Base-by-base conservation (phyloP, 2,329 filamentous ascomycete genomes). In the Trichoderma guizhouense region DNA sequence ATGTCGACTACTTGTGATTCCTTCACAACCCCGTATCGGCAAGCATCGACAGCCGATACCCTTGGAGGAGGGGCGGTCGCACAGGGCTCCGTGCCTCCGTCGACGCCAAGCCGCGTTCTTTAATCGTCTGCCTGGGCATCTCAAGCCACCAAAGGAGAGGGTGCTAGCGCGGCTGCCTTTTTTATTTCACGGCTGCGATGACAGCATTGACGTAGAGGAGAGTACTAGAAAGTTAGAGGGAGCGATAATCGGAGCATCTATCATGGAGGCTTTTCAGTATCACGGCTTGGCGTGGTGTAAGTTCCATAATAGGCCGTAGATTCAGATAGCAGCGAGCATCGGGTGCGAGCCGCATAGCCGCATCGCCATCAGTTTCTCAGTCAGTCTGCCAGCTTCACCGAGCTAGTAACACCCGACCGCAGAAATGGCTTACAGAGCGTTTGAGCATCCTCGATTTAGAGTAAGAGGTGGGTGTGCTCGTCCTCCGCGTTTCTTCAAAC, bases 281-380 rank as follows among this genome's bases (percentile, higher is more conserved):
- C 36, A 21, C 28, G 14, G n/a, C 39, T 5, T 15, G 43, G 28
- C 28, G 43, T 47, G 61, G 43, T 24, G n/a, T 51, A 47, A n/a
- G n/a, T n/a, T n/a, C n/a, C n/a, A n/a, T n/a, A n/a, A n/a, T n/a
- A n/a, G n/a, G n/a, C n/a, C n/a, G n/a, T n/a, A n/a, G n/a, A n/a
- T n/a, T n/a, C n/a, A n/a, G n/a, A n/a, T n/a, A n/a, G n/a, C n/a
- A 36, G 34, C 14, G 34, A 21, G 55, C 36, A 21, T 66, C 63
- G 63, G 63, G 30, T 55, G 28, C 21, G 21, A 53, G 63, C 63
- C 63, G 63, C 63, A 55, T 66, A 55, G 63, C 63, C 63, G 47
- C 47, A 55, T 55, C 63, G 47, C 63, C 18, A 8, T n/a, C 18
- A 18, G 15, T 43, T 15, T 3, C 15, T 43, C 15, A 7, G 26